Evolutionary conservation across 306 rosid species (phyloP), one percentile per base, ranked within the genome.

Genomic region (Gastrolobium bilobum): DNA sequence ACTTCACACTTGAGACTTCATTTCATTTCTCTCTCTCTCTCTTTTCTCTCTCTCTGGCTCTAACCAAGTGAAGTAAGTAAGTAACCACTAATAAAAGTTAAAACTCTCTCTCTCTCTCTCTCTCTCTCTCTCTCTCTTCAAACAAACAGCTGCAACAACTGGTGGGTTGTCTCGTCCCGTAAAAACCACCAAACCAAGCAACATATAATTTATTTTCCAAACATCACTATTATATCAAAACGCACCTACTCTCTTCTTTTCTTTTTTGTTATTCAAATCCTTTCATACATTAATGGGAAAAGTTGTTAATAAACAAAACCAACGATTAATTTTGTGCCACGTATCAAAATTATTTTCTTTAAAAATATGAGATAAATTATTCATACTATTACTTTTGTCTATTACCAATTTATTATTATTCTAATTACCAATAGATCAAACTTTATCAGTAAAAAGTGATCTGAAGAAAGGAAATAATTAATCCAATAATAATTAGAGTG

Each of bases 141-240:
- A 81, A 78, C 71, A 81, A 85, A 80, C 81, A 85, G 87, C 91
- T 91, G 87, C 97, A 92, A 94, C 97, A 84, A 86, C 97, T 88
- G 97, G 98, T 92, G 79, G 97, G 92, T 92, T 92, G 92, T 90
- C 82, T 88, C 68, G 88, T 88, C 94, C 91, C 82, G 85, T 85
- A 84, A 89, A 89, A 86, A 73, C 92, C 97, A 94, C 96, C 96
- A 92, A 92, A 90, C 91, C 54, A 65, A 71, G 91, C 75, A 83
- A 91, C 85, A 75, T 79, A 79, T 70, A 42, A 66, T 59, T 72
- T 39, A 46, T 66, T 71, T 50, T 8, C 20, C 66, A 71, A 64
- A 20, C 50, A 50, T 29, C 20, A 74, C 67, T 60, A 44, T 64
- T 68, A 54, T 50, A 57, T 54, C 75, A 54, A 68, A 43, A 65